phyloP scores from a whole-genome alignment of 2,329 filamentous ascomycete genomes.

The Fusarium vanettenii region DNA sequence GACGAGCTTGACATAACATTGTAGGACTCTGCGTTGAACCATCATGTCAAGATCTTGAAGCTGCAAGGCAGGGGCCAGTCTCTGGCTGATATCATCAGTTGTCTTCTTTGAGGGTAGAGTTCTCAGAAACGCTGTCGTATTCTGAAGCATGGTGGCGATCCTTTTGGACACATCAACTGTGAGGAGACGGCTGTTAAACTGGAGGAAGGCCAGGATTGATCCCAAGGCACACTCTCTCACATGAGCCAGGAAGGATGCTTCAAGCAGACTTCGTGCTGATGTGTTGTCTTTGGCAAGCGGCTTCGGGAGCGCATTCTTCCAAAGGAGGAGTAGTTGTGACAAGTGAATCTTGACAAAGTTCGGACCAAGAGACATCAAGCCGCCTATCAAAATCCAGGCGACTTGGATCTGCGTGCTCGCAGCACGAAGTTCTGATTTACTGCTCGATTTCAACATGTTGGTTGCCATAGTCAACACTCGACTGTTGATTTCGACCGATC shows the following conservation, averaged over 20 bases:
- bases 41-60: slow-evolving; percentile 91
- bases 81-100: slow-evolving; percentile 86
- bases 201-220: slow-evolving; percentile 90
- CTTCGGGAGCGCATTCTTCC: slow-evolving; percentile 97
- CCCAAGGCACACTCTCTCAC: slow-evolving; percentile 94
- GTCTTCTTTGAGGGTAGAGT: slow-evolving; percentile 85
- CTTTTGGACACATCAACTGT: slow-evolving; percentile 95
- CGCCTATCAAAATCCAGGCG: slow-evolving; percentile 96
- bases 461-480: slow-evolving; percentile 92
- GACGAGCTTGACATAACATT: slow-evolving; percentile 93
- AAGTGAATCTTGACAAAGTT: slow-evolving; percentile 99
- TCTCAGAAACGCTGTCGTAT: slow-evolving; percentile 89
- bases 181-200: slow-evolving; percentile 91
- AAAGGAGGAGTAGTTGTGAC: slow-evolving; percentile 90
- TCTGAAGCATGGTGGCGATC: slow-evolving; percentile 93
- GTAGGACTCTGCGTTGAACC: slow-evolving; percentile 91
- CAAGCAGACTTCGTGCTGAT: slow-evolving; percentile 82
- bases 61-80: slow-evolving; percentile 86
- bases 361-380: slow-evolving; percentile 93
- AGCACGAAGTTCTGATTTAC: slow-evolving; percentile 88
- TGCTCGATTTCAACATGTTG: slow-evolving; percentile 89
- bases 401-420: slow-evolving; percentile 97
- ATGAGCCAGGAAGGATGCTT: slow-evolving; percentile 92
- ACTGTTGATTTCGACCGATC: slow-evolving; percentile 95
- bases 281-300: slow-evolving; percentile 94